Conservation (phyloP, 495 filamentous ascomycete species). For the Xylaria telfairii region DNA sequence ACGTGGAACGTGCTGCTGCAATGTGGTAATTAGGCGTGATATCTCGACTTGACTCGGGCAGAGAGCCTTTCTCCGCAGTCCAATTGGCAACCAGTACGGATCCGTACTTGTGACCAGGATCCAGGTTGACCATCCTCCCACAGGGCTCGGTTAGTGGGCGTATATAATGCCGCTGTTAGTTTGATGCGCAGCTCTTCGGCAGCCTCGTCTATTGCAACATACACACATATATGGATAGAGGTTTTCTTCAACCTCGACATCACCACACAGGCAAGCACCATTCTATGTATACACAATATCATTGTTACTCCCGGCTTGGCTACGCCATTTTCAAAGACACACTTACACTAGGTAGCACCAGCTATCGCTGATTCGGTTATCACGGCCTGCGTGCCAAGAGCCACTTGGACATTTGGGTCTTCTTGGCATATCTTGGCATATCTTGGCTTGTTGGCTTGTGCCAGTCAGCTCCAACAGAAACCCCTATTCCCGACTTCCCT, state of each 20-base stretch:
- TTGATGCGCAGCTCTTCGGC: neutral
- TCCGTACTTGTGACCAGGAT: neutral
- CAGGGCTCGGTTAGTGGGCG: neutral
- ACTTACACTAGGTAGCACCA: neutral
- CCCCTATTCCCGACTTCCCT: neutral
- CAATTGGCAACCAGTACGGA: neutral
- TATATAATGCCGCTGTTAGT: neutral
- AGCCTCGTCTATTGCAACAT: neutral
- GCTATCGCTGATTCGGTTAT: slow-evolving; percentile 10
- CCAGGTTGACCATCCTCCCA: neutral
- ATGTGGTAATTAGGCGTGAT: neutral
- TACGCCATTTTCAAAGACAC: too few species aligned
- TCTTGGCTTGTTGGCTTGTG: slow-evolving; percentile 10
- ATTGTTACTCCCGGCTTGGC: neutral
- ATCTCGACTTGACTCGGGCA: slow-evolving; percentile 2
- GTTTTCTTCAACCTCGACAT: neutral
- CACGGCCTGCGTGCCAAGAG: slow-evolving; percentile 21
- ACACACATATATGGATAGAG: neutral
- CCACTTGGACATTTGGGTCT: neutral
- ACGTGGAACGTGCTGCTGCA: slow-evolving; percentile 1
- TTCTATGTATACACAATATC: neutral
- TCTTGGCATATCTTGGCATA: slow-evolving; percentile 22
- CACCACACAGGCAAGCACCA: neutral
- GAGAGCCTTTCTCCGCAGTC: neutral
- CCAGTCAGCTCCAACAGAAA: neutral